Evolutionary conservation across 768 basidiomycete genomes (phyloP).

Genomic region (Clavulina sp.): DNA sequence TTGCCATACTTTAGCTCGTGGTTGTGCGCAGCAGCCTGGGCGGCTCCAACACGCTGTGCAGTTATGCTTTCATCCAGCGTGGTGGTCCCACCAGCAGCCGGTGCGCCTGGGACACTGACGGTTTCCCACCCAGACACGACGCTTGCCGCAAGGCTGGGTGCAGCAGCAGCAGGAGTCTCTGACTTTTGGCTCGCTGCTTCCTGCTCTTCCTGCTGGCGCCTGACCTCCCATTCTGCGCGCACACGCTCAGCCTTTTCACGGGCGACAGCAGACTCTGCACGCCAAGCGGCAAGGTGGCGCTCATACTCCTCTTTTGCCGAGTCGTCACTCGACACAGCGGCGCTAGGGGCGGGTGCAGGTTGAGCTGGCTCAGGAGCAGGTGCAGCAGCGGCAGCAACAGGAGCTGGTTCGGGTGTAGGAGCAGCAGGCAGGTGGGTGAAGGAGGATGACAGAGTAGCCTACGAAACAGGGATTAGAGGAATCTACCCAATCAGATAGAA

Average conservation of each 20-base stretch:
- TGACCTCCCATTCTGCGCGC: constrained; percentile 44
- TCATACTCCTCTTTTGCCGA: constrained; percentile 55
- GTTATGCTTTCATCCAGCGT: background rate
- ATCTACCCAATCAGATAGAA: background rate
- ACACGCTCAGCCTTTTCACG: constrained; percentile 60
- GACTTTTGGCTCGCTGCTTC: background rate
- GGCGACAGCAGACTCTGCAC: constrained; percentile 49
- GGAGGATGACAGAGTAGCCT: constrained; percentile 5
- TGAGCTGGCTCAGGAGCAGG: background rate
- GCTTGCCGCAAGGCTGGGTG: constrained; percentile 1
- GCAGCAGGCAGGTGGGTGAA: constrained; percentile 1
- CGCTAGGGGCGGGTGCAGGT: background rate
- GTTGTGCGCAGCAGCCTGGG: background rate
- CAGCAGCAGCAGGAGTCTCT: too few species aligned
- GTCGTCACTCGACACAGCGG: constrained; percentile 13
- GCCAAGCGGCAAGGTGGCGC: constrained; percentile 50
- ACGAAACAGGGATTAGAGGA: background rate
- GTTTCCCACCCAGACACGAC: constrained; percentile 19
- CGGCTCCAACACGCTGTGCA: background rate
- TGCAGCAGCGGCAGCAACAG: constrained; percentile 4
- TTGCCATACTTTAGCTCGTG: background rate
- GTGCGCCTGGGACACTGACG: constrained; percentile 16
- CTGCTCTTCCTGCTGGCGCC: constrained; percentile 24
- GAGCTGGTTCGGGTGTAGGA: constrained; percentile 1
- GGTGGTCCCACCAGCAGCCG: background rate